phyloP scores from a whole-genome alignment of 2,329 filamentous ascomycete species.

The Gaeumannomyces sp. region DNA sequence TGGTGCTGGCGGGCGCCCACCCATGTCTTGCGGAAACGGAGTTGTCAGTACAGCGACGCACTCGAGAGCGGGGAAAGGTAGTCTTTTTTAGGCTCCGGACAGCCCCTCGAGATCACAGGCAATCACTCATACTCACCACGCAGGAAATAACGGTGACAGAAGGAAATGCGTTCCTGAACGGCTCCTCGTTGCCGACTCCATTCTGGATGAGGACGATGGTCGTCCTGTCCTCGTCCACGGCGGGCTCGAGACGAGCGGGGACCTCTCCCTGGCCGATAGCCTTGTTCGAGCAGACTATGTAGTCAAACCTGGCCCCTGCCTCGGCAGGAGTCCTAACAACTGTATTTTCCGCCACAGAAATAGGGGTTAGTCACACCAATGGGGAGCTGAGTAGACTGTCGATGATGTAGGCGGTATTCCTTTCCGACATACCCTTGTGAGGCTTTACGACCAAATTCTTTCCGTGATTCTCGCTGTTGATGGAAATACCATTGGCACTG shows the following conservation, averaged over 20 bases:
- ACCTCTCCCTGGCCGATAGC: constrained; percentile 36
- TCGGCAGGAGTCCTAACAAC: constrained; percentile 42
- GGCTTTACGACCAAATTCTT: constrained; percentile 42
- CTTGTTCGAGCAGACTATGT: constrained; percentile 51
- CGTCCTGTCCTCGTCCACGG: constrained; percentile 34
- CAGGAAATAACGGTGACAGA: constrained; percentile 46
- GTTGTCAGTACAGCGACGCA: not conserved
- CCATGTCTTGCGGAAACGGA: constrained; percentile 33
- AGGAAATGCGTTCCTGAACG: constrained; percentile 43
- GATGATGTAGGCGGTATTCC: not conserved
- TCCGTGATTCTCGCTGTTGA: constrained; percentile 50
- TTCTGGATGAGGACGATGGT: constrained; percentile 56
- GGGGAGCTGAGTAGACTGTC: not conserved
- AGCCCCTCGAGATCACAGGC: too few relatives aligned
- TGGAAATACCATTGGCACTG: constrained; percentile 42
- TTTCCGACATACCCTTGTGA: constrained; percentile 28
- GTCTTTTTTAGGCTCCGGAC: too few relatives aligned
- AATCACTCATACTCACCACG: constrained; percentile 34
- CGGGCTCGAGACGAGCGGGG: constrained; percentile 26
- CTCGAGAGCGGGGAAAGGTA: too few relatives aligned
- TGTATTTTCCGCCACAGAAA: constrained; percentile 14
- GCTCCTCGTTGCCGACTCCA: constrained; percentile 53
- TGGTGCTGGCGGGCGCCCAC: constrained; percentile 43
- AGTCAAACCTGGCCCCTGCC: constrained; percentile 43
- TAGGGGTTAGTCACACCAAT: not conserved